A percentile compares a stretch with the other conserved stretches of the same genome.
phyloP scores from a whole-genome alignment of 306 rosid species.

The Calophaca sinica region DNA sequence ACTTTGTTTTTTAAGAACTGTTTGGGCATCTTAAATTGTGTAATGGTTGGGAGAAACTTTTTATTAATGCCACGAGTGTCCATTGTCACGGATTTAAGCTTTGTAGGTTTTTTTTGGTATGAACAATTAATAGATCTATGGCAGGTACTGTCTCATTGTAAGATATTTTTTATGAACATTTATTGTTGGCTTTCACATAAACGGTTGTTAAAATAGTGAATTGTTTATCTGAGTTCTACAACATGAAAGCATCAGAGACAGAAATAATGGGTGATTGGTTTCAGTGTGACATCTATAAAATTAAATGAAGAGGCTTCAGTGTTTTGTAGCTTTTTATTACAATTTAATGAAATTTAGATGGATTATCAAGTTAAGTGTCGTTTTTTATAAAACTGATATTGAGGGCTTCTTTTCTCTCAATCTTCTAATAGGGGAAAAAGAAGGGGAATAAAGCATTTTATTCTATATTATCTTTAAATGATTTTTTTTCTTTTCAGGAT shows the following conservation, averaged over 20 bases:
- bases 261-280: conserved; percentile 11
- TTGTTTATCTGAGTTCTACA: conserved; percentile 26
- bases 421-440: background rate
- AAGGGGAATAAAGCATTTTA: background rate
- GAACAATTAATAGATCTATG: conserved; percentile 23
- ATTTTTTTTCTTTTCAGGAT: conserved; percentile 67
- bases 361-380: conserved; percentile 6
- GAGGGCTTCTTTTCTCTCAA: conserved; percentile 9
- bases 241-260: too few species aligned
- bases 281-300: background rate
- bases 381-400: background rate
- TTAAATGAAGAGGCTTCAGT: background rate
- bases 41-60: conserved; percentile 27
- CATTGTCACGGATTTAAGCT: conserved; percentile 6
- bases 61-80: conserved; percentile 7
- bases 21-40: conserved; percentile 31
- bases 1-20: conserved; percentile 10
- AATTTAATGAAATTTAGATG: conserved; percentile 29
- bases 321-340: conserved; percentile 26
- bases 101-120: background rate
- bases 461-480: background rate
- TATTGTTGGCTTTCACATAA: conserved; percentile 15
- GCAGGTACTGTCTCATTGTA: background rate
- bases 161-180: background rate
- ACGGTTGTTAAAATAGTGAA: conserved; percentile 10